Percentiles rank a stretch among this genome's conserved stretches.
phyloP scores from a whole-genome alignment of 2,329 filamentous ascomycete species.

The Lanzia echinophila region DNA sequence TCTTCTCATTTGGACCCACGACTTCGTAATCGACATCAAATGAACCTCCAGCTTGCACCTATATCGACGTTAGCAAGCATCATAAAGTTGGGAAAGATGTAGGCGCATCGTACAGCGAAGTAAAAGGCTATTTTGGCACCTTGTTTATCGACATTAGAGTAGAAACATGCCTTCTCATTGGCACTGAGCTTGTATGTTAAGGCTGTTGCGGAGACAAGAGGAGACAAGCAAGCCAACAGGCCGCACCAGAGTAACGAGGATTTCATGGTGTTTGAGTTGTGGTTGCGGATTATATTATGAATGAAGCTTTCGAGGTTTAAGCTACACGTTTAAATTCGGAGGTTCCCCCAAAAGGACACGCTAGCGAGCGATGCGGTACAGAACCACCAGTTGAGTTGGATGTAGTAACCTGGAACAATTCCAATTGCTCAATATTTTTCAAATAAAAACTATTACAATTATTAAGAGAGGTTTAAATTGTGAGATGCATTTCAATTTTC shows the following conservation, averaged over 20 bases:
- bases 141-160: slow-evolving; percentile 66
- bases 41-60: slow-evolving; percentile 97
- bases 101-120: slow-evolving; percentile 68
- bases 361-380: no score
- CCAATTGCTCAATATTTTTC: no score
- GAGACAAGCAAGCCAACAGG: slow-evolving; percentile 64
- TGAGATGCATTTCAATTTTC: no score
- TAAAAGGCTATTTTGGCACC: slow-evolving; percentile 95
- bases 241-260: slow-evolving; percentile 54
- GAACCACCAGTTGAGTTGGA: no score
- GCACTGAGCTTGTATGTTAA: slow-evolving; percentile 87
- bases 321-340: slow-evolving; percentile 7
- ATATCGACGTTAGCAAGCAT: neutral
- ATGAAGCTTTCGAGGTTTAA: slow-evolving; percentile 5
- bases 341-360: neutral
- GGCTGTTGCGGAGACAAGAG: slow-evolving; percentile 75
- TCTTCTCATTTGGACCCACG: slow-evolving; percentile 69
- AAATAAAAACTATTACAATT: no score
- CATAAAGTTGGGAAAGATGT: neutral
- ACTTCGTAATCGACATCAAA: slow-evolving; percentile 96
- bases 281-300: neutral
- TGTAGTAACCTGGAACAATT: no score
- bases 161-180: slow-evolving; percentile 96
- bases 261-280: slow-evolving; percentile 50
- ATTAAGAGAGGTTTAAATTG: no score